phyloP scores from a whole-genome alignment of 2,329 filamentous ascomycete genomes.

The Aspergillus aculeatinus region DNA sequence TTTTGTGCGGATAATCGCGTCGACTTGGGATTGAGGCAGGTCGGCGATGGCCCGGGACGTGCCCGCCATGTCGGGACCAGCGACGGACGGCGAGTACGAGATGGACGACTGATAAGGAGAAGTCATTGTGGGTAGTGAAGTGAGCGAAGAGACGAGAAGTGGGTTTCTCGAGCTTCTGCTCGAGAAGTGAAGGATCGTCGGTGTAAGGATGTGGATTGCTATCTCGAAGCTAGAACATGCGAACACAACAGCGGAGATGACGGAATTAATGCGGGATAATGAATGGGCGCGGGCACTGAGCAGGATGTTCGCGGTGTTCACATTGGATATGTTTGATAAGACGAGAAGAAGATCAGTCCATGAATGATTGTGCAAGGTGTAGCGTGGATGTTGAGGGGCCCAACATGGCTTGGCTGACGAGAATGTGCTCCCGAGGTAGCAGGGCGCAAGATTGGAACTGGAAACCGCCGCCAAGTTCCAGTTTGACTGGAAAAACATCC shows the following conservation, averaged over 20 bases:
- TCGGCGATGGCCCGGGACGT: conserved; percentile 36
- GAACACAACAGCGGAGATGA: conserved; percentile 1
- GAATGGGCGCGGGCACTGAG: conserved; percentile 7
- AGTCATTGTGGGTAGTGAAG: conserved; percentile 20
- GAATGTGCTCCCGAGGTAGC: neutral
- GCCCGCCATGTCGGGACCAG: conserved; percentile 25
- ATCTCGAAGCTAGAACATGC: neutral
- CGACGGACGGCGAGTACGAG: conserved; percentile 30
- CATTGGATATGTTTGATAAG: neutral
- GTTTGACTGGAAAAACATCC: neutral
- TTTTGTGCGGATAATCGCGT: conserved; percentile 49
- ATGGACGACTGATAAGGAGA: conserved; percentile 32
- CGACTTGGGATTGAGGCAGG: conserved; percentile 47
- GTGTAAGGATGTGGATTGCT: neutral
- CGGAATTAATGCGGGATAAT: conserved; percentile 3
- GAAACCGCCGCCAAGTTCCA: neutral
- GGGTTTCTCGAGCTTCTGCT: neutral
- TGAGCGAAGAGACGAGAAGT: neutral
- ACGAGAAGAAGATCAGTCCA: neutral
- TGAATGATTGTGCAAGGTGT: neutral
- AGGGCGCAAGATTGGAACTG: neutral
- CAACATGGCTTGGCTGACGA: neutral
- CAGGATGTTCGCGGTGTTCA: neutral
- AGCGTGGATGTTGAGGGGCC: neutral
- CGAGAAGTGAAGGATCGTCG: neutral